These are phyloP conservation scores for Paracoccidioides brasiliensis DNA, from an alignment of 2,329 filamentous ascomycete genomes.

Conservation along the genomic window DNA sequence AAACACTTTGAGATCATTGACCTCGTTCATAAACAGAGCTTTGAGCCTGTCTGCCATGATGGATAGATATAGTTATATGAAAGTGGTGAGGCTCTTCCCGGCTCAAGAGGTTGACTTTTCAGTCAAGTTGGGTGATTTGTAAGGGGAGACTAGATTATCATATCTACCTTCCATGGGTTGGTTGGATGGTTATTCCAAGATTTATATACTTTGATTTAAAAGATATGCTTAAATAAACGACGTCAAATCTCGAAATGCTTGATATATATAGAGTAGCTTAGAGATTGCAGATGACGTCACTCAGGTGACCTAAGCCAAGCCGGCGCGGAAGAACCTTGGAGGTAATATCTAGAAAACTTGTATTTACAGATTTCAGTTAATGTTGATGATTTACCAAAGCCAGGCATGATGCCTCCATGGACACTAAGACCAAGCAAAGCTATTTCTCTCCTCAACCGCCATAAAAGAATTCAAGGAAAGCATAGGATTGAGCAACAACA, in stretches of 20 bases:
- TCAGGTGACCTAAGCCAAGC: not conserved
- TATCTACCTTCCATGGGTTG: too few relatives aligned
- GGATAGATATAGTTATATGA: not conserved
- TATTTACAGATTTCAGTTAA: too few relatives aligned
- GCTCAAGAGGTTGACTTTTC: not conserved
- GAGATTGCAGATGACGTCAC: not conserved
- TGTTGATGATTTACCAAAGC: too few relatives aligned
- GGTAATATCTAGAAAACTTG: too few relatives aligned
- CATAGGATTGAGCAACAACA: too few relatives aligned
- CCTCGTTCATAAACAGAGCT: constrained; percentile 54
- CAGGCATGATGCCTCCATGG: too few relatives aligned
- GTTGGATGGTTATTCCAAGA: not conserved
- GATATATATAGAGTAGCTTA: too few relatives aligned
- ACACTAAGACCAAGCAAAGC: too few relatives aligned
- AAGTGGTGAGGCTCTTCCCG: too few relatives aligned
- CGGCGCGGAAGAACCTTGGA: too few relatives aligned
- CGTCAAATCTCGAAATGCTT: not conserved
- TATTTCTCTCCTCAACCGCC: not conserved
- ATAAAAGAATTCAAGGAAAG: too few relatives aligned
- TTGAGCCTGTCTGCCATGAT: constrained; percentile 40
- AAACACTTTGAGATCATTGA: constrained; percentile 49
- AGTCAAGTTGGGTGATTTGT: not conserved
- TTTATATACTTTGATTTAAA: not conserved
- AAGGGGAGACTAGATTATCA: not conserved
- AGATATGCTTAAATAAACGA: not conserved